Conservation (phyloP, 768 basidiomycete species). For the Leucosporidium creatinivorum region DNA sequence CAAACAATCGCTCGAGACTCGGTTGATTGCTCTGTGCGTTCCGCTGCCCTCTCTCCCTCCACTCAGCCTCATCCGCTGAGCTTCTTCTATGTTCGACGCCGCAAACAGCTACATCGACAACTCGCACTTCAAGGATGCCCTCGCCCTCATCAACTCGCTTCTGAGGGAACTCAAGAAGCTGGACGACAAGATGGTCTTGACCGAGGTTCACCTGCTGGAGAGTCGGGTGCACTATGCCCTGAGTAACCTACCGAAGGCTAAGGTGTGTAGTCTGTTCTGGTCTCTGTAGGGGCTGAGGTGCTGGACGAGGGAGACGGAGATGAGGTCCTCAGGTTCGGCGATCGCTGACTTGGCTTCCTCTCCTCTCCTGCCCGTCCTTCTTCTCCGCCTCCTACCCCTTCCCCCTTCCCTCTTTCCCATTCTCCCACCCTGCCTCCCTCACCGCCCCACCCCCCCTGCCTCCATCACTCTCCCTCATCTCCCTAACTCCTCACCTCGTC, state of each 20-base stretch:
- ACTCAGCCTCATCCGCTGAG: too few species aligned
- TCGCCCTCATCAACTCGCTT: slow-evolving; percentile 74
- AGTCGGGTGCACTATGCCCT: slow-evolving; percentile 82
- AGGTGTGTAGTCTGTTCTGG: slow-evolving; percentile 49
- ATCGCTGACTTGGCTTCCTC: too few species aligned
- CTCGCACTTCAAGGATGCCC: slow-evolving; percentile 66
- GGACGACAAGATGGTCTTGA: slow-evolving; percentile 96
- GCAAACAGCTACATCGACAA: slow-evolving; percentile 53
- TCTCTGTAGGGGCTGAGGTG: not conserved
- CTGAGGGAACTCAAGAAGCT: slow-evolving; percentile 83
- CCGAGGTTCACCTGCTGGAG: slow-evolving; percentile 91
- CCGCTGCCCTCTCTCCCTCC: slow-evolving; percentile 33
- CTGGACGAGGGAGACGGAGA: not conserved
- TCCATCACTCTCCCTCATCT: too few species aligned
- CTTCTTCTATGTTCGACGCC: too few species aligned
- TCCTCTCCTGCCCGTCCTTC: too few species aligned
- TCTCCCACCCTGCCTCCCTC: too few species aligned
- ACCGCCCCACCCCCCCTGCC: too few species aligned
- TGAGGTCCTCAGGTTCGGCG: not conserved
- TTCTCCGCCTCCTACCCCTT: too few species aligned
- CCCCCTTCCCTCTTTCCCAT: too few species aligned
- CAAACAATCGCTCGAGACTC: slow-evolving; percentile 85
- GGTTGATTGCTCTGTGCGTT: slow-evolving; percentile 61
- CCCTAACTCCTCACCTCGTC: not conserved
- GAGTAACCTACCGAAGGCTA: slow-evolving; percentile 81